Conservation (phyloP, 2,329 filamentous ascomycete species). For the Pseudopyricularia cyperi region DNA sequence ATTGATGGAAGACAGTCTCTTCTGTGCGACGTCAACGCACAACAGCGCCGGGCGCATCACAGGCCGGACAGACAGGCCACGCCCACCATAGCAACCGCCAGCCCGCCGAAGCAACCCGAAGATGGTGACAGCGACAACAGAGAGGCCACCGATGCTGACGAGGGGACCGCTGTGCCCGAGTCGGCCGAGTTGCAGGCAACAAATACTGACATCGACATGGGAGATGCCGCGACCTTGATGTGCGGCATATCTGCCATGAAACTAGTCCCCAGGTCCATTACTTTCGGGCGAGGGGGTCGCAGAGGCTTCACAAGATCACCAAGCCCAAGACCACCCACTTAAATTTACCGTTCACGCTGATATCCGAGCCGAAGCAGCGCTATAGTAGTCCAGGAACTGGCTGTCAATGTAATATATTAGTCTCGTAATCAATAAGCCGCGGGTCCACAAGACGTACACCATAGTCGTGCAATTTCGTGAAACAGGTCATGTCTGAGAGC, state of each 20-base stretch:
- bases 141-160: not conserved
- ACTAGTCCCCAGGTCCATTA: slow-evolving; percentile 55
- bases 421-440: not conserved
- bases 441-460: slow-evolving; percentile 2
- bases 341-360: not conserved
- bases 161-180: not conserved
- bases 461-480: not conserved
- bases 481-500: not conserved
- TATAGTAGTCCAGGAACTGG: not conserved
- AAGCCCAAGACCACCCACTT: not conserved
- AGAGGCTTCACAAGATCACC: slow-evolving; percentile 33
- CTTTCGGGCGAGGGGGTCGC: slow-evolving; percentile 47
- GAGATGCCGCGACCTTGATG: slow-evolving; percentile 47
- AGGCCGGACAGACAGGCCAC: not conserved
- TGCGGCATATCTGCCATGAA: slow-evolving; percentile 59
- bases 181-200: not conserved
- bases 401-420: not conserved
- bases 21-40: slow-evolving; percentile 40
- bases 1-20: slow-evolving; percentile 76
- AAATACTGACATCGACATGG: slow-evolving; percentile 23
- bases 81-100: not conserved
- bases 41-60: not conserved
- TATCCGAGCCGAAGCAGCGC: not conserved
- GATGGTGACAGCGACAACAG: not conserved
- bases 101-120: not conserved